Evolutionary conservation across 2,329 filamentous ascomycete genomes (phyloP).

Genomic region (Colletotrichum tropicicola): DNA sequence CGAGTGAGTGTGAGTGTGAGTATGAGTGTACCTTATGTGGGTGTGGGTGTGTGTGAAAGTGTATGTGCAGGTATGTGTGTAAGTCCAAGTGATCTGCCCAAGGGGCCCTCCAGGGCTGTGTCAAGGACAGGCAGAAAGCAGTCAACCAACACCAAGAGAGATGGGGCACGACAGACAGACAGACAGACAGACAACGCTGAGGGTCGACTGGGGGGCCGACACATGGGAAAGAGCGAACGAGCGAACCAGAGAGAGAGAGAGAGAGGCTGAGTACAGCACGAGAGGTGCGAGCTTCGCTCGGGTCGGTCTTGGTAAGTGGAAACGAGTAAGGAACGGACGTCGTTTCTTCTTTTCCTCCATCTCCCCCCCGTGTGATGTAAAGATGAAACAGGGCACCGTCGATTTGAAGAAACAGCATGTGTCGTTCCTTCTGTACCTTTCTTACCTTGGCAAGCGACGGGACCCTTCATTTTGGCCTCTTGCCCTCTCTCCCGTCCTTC

Average conservation of each 20-base stretch:
- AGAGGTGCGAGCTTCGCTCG: background rate
- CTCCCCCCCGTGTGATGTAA: constrained; percentile 17
- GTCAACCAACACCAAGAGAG: background rate
- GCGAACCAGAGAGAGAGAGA: too few relatives aligned
- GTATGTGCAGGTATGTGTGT: background rate
- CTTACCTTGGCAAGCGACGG: too few relatives aligned
- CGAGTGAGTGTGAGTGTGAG: background rate
- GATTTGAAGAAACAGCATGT: too few relatives aligned
- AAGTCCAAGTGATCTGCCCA: background rate
- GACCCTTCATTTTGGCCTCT: too few relatives aligned
- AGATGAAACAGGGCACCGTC: constrained; percentile 22
- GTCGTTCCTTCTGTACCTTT: background rate
- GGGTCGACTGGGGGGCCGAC: background rate
- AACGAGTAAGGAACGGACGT: constrained; percentile 28
- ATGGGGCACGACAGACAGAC: too few relatives aligned
- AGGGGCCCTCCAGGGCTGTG: background rate
- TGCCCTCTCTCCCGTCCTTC: background rate
- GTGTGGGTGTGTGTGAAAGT: background rate
- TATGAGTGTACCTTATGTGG: too few relatives aligned
- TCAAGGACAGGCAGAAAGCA: too few relatives aligned
- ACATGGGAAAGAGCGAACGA: background rate
- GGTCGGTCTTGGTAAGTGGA: constrained; percentile 15
- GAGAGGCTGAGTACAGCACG: background rate
- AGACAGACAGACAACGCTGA: too few relatives aligned
- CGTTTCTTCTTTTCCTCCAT: constrained; percentile 19